Evolutionary conservation across 306 rosid species (phyloP).

Genomic region (Cucumis cinereus): DNA sequence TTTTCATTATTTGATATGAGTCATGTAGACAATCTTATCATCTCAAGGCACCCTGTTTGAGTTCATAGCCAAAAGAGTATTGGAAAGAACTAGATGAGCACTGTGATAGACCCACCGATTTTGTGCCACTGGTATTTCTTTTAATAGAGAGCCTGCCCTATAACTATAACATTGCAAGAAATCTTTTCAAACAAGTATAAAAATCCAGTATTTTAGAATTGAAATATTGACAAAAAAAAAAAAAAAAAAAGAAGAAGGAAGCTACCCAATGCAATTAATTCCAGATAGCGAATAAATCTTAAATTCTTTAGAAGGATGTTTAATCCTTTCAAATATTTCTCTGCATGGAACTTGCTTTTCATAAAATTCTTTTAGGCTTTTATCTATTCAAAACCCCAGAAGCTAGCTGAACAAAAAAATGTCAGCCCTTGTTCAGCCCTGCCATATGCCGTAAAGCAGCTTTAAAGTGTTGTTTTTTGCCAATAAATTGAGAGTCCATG

Average conservation of each 20-base stretch:
- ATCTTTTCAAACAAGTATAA: neutral
- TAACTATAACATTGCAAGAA: neutral
- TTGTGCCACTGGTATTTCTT: neutral
- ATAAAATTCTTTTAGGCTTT: neutral
- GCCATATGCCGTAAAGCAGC: neutral
- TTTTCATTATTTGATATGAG: neutral
- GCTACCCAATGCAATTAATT: neutral
- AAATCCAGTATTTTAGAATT: neutral
- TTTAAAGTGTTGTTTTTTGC: neutral
- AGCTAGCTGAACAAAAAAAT: neutral
- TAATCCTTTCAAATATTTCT: neutral
- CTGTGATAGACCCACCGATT: neutral
- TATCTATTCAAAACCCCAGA: neutral
- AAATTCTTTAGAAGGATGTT: neutral
- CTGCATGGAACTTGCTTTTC: neutral
- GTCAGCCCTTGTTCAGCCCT: neutral
- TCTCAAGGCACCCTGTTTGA: neutral
- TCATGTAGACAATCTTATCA: neutral
- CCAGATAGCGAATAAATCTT: neutral
- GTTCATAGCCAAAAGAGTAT: neutral
- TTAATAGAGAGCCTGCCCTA: neutral
- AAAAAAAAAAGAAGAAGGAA: neutral
- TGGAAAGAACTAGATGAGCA: neutral
- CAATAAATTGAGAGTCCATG: neutral
- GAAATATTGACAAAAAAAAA: neutral